Base-by-base conservation (phyloP, 116 monocot genomes). In the Iris pallida region DNA sequence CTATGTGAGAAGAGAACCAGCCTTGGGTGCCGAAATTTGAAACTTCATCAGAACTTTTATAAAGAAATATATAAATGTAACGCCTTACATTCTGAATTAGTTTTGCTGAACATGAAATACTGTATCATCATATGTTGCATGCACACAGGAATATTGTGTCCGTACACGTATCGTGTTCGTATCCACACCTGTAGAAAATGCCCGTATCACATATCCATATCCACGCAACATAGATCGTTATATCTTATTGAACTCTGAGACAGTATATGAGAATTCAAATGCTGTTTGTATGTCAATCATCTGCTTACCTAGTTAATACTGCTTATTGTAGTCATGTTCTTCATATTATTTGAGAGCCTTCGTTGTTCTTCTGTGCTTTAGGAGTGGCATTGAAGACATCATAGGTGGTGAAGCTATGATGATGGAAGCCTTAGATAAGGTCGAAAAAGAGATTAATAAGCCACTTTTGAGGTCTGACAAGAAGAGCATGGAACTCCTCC, bases 381-480 rank as follows among this genome's bases (percentile, higher is more conserved):
- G 97, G 87, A 82, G 80, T 75, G 93, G 88, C 4, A 82, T 98
- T 47, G 43, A 60, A 11, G 98, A 98, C 86, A 85, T 86, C 2
- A n/a, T 86, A 46, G 98, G 98, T 80, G 85, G 82, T 65, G 93
- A 98, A 70, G 46, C 74, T 48, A 59, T 98, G 88, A 90, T 93
- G 98, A 83, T 93, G 73, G 90, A 98, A 78, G 93, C 90, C 13
- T 56, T 98, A 57, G 93, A 92, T 43, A 97, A 92, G 71, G 76
- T 97, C 41, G 98, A 93, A 79, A 98, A 86, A 19, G 90, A 93
- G 63, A 85, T 93, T 58, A 90, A 98, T 69, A 98, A 88, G 57
- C 98, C 98, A 67, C 97, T 92, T 77, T 53, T 97, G 45, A 82
- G 97, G 75, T 78, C 78, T 56, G 97, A 97, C 78, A 97, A 97